Base-by-base conservation (phyloP, 345 rosid genomes). In the Mangifera indica region DNA sequence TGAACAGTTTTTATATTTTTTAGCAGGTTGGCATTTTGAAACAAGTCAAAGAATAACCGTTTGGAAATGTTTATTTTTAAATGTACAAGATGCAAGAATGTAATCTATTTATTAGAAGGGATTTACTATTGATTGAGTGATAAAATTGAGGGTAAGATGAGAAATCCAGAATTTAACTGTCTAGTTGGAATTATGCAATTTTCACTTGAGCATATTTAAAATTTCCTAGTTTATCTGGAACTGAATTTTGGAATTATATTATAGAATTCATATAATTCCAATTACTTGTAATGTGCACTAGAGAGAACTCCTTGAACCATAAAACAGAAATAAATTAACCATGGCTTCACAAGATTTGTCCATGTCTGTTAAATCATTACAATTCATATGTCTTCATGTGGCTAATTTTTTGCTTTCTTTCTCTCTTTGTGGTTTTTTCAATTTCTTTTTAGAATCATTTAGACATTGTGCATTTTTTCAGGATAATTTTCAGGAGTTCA, bases 401-500 rank as follows among this genome's bases (percentile, higher is more conserved):
- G n/a, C 25, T 54, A 70, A 34, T 44, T 62, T 3, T 21, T 62
- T 12, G 7, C 22, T 55, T 32, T 14, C 67, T 72, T 21, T 71
- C 26, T 14, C 67, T 72, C 21, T 71, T 21, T 40, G 21, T 17
- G 26, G 46, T 32, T 73, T 61, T 49, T 37, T 5, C 32, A 14
- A 26, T 76, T 45, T 13, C 54, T n/a, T 54, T 68, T 42, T 13
- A 56, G 37, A 53, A 61, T 53, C 37, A 46, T 44, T 42, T 61
- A 57, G 70, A 46, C n/a, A 25, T 61, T 40, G 18, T 67, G 72
- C 18, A 18, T 67, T 60, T 85, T 26, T 58, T 22, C 87, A 92
- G 97, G 90, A 74, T 92, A 62, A 83, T 90, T 74, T 89, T 94
- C 65, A 81, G 83, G 83, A 84, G 86, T 68, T 92, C 97, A 13